phyloP scores from a whole-genome alignment of 2,329 filamentous ascomycete genomes.

The Sporothrix pallida region DNA sequence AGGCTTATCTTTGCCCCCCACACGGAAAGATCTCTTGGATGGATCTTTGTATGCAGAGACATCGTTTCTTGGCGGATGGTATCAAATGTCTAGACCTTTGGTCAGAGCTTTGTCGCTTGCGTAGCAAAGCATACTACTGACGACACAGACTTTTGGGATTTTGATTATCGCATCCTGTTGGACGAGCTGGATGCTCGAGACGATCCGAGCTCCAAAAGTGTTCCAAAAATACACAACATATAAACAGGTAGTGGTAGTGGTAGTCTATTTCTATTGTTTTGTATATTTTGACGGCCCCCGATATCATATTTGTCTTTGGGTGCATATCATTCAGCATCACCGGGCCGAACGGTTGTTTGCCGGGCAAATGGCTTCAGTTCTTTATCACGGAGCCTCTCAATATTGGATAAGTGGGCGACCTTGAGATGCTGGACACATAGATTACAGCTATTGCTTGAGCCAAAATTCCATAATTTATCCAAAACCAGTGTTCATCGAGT shows the following conservation, averaged over 20 bases:
- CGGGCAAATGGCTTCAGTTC: conserved; percentile 32
- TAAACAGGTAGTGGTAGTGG: neutral
- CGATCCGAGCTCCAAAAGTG: neutral
- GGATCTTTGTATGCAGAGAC: neutral
- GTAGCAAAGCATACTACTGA: neutral
- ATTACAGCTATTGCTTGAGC: too few species aligned
- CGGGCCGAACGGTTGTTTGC: conserved; percentile 40
- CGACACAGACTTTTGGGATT: neutral
- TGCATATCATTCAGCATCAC: neutral
- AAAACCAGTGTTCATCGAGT: neutral
- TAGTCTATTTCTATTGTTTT: neutral
- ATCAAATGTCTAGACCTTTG: neutral
- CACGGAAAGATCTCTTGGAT: conserved; percentile 19
- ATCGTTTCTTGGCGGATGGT: conserved; percentile 11
- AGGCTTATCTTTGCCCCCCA: conserved; percentile 27
- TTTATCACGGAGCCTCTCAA: conserved; percentile 29
- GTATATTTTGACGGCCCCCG: neutral
- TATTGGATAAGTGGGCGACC: neutral
- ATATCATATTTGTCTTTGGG: neutral
- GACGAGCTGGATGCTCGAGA: neutral
- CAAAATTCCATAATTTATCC: neutral
- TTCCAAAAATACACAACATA: conserved; percentile 5
- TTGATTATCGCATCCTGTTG: neutral
- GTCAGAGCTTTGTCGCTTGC: neutral
- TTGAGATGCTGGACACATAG: neutral